A percentile compares a stretch with the other conserved stretches of the same genome.
Evolutionary conservation across 73 alveolate species (phyloP).

Genomic region (Chromera velia): DNA sequence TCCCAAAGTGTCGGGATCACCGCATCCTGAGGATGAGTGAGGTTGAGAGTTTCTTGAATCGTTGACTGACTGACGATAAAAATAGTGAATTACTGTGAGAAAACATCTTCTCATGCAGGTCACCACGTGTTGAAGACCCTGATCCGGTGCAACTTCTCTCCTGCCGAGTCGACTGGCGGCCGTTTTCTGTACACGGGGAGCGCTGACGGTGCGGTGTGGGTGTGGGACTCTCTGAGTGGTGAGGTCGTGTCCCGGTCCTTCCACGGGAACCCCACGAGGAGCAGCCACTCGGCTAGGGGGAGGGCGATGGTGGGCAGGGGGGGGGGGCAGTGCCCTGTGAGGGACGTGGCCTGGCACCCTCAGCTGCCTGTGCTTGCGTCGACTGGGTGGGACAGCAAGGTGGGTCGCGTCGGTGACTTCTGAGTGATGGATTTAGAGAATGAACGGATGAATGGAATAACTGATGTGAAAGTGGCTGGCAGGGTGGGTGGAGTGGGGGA

Average conservation of each 20-base stretch:
- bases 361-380: conserved; percentile 52
- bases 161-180: conserved; percentile 60
- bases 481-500: too few species aligned
- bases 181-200: conserved; percentile 65
- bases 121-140: conserved; percentile 59
- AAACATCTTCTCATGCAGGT: conserved; percentile 33
- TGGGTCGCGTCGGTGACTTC: too few species aligned
- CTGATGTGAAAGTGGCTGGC: too few species aligned
- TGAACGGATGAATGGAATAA: too few species aligned
- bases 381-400: too few species aligned
- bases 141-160: conserved; percentile 72
- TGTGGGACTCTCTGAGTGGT: conserved; percentile 59
- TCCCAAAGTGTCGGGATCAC: too few species aligned
- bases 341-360: conserved; percentile 79
- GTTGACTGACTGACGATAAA: too few species aligned
- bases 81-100: too few species aligned
- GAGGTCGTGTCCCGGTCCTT: background rate
- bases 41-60: too few species aligned
- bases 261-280: conserved; percentile 13
- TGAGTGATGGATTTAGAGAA: too few species aligned
- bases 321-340: conserved; percentile 22
- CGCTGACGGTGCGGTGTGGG: conserved; percentile 52
- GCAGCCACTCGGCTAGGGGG: background rate
- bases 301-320: too few species aligned
- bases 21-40: too few species aligned